Percentiles rank a stretch among this genome's conserved stretches.
Conservation (phyloP, 2,329 filamentous ascomycete genomes). For the Incumbomyces delicatus region DNA sequence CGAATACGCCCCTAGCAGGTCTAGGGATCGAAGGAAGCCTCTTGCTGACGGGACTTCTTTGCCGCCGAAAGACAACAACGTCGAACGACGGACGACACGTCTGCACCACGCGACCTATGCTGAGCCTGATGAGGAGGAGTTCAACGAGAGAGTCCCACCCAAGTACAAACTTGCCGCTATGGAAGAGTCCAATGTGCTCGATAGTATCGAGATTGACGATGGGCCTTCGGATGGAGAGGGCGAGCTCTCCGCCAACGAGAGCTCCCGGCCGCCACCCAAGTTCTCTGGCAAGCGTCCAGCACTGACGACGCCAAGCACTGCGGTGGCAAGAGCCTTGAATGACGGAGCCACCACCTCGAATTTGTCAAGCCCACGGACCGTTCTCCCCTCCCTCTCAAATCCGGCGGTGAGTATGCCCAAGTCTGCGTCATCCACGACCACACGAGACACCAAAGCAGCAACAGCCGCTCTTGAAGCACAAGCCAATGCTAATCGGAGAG, state of each 20-base stretch:
- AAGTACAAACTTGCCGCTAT: constrained; percentile 8
- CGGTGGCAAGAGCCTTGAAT: constrained; percentile 3
- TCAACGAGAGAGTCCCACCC: constrained; percentile 12
- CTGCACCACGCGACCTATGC: constrained; percentile 17
- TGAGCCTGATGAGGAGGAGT: constrained; percentile 20
- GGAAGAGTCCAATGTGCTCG: constrained; percentile 8
- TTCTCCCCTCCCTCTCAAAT: not conserved
- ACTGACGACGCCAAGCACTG: constrained; percentile 1
- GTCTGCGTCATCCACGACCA: not conserved
- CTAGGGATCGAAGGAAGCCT: constrained; percentile 16
- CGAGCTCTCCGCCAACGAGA: constrained; percentile 4
- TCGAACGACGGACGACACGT: constrained; percentile 16
- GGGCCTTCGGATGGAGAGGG: not conserved
- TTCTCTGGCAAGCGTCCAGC: constrained; percentile 2
- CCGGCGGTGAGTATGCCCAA: not conserved
- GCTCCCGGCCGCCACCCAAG: not conserved
- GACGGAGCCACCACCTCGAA: not conserved
- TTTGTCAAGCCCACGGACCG: not conserved
- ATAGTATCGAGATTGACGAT: constrained; percentile 8
- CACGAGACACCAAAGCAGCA: not conserved
- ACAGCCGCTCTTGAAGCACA: constrained; percentile 12
- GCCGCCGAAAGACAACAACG: constrained; percentile 10
- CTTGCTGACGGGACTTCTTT: constrained; percentile 9
- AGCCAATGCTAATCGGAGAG: constrained; percentile 24
- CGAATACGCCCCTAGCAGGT: constrained; percentile 19